These are phyloP conservation scores for Amanita phalloides DNA, from an alignment of 768 basidiomycete species.

Conservation along the genomic window DNA sequence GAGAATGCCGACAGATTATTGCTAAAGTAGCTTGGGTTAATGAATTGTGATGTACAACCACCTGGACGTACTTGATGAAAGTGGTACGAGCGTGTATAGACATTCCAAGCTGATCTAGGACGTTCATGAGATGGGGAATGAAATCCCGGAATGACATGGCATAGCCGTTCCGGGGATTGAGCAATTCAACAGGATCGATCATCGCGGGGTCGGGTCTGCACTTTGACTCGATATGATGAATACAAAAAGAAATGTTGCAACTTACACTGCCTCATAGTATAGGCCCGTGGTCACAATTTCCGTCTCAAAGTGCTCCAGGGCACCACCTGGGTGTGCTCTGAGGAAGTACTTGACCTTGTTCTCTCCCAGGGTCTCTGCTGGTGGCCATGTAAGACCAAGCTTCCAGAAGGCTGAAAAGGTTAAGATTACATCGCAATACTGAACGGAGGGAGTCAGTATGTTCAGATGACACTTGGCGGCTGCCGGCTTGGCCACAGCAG, in stretches of 20 bases:
- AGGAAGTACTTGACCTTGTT: slow-evolving; percentile 77
- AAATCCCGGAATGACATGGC: slow-evolving; percentile 80
- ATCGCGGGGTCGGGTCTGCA: slow-evolving; percentile 67
- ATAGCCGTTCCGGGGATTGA: slow-evolving; percentile 74
- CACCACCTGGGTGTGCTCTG: slow-evolving; percentile 77
- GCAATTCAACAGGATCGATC: slow-evolving; percentile 70
- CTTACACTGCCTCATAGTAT: slow-evolving; percentile 82
- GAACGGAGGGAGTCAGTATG: slow-evolving; percentile 59
- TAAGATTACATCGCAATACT: slow-evolving; percentile 75
- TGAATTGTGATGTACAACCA: background rate
- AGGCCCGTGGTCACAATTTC: slow-evolving; percentile 70
- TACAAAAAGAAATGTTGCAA: slow-evolving; percentile 5
- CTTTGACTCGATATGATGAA: slow-evolving; percentile 5
- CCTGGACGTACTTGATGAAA: slow-evolving; percentile 61
- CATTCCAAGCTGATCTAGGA: slow-evolving; percentile 80
- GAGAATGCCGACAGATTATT: slow-evolving; percentile 69
- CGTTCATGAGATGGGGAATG: slow-evolving; percentile 67
- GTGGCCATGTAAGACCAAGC: slow-evolving; percentile 68
- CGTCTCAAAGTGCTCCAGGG: slow-evolving; percentile 78
- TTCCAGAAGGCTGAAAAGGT: slow-evolving; percentile 68
- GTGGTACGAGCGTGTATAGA: slow-evolving; percentile 73
- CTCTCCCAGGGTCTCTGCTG: slow-evolving; percentile 54
- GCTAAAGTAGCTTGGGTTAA: slow-evolving; percentile 23
- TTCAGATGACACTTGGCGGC: slow-evolving; percentile 70
- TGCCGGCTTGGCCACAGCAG: slow-evolving; percentile 61